phyloP scores from a whole-genome alignment of 2,329 filamentous ascomycete genomes.

The Sclerotinia glacialis region DNA sequence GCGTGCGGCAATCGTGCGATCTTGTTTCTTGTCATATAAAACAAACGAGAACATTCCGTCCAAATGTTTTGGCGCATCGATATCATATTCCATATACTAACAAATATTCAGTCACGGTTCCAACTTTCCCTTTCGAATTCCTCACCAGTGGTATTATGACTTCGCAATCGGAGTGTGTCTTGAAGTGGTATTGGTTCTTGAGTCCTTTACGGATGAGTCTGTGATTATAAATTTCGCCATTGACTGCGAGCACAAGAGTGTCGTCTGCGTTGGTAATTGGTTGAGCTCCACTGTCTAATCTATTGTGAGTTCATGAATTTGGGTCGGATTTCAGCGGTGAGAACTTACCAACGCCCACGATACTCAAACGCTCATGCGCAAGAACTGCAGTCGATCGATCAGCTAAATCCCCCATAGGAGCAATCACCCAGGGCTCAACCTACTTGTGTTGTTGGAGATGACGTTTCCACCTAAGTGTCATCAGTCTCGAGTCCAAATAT shows the following conservation, averaged over 20 bases:
- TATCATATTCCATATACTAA: conserved; percentile 86
- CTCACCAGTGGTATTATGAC: conserved; percentile 95
- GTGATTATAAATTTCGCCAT: conserved; percentile 99
- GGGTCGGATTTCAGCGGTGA: neutral
- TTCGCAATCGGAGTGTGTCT: conserved; percentile 98
- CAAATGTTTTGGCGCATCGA: conserved; percentile 88
- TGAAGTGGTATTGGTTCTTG: conserved; percentile 87
- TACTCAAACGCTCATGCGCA: conserved; percentile 94
- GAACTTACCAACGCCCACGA: conserved; percentile 70
- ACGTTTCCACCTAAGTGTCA: conserved; percentile 61
- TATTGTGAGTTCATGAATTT: conserved; percentile 13
- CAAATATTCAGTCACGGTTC: conserved; percentile 23
- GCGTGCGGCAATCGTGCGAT: conserved; percentile 88
- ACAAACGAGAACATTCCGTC: conserved; percentile 99
- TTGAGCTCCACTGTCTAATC: conserved; percentile 79
- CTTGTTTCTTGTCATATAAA: conserved; percentile 90
- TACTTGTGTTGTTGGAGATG: conserved; percentile 88
- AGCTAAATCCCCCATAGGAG: conserved; percentile 22
- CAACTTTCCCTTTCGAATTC: conserved; percentile 11
- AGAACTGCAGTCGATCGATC: conserved; percentile 60
- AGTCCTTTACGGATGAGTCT: conserved; percentile 85
- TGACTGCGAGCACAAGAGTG: conserved; percentile 88
- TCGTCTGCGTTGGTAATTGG: conserved; percentile 90
- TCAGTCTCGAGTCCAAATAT: conserved; percentile 16
- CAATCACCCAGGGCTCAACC: conserved; percentile 36